phyloP scores from a whole-genome alignment of 108 stramenopile species.

The Nitzschia sp. region DNA sequence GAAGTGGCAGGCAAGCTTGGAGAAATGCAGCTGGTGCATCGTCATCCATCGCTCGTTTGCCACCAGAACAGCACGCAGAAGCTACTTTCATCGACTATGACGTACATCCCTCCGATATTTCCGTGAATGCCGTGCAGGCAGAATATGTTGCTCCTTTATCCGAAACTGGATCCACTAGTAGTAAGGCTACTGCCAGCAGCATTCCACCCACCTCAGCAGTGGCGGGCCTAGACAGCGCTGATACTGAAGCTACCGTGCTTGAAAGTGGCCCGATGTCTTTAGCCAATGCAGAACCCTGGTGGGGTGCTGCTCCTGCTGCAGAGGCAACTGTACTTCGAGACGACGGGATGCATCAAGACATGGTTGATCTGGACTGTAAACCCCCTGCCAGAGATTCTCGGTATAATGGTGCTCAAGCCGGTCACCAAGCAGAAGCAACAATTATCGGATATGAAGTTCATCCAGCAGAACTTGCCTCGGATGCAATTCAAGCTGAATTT shows the following conservation, averaged over 20 bases:
- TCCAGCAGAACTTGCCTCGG: constrained; percentile 21
- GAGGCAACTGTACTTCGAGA: neutral
- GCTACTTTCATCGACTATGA: neutral
- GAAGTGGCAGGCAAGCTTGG: constrained; percentile 16
- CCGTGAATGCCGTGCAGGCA: constrained; percentile 19
- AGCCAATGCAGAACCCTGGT: constrained; percentile 4
- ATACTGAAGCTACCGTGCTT: constrained; percentile 27
- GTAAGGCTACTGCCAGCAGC: neutral
- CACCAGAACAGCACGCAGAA: constrained; percentile 6
- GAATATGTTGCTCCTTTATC: too few species aligned
- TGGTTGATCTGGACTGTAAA: constrained; percentile 2
- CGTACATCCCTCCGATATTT: constrained; percentile 25
- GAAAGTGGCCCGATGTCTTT: constrained; percentile 7
- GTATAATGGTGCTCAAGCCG: neutral
- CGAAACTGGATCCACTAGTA: neutral
- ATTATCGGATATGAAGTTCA: constrained; percentile 33
- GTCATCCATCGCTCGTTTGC: neutral
- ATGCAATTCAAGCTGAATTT: constrained; percentile 37
- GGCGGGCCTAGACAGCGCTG: too few species aligned
- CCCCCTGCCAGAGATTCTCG: constrained; percentile 5
- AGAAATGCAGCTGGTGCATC: neutral
- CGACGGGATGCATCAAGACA: neutral
- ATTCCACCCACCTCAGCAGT: constrained; percentile 2
- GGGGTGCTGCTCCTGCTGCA: neutral
- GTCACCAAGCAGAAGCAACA: constrained; percentile 33